Percentiles rank a stretch among this genome's conserved stretches.
phyloP scores from a whole-genome alignment of 2,329 filamentous ascomycete genomes.

The Beauveria sp. region DNA sequence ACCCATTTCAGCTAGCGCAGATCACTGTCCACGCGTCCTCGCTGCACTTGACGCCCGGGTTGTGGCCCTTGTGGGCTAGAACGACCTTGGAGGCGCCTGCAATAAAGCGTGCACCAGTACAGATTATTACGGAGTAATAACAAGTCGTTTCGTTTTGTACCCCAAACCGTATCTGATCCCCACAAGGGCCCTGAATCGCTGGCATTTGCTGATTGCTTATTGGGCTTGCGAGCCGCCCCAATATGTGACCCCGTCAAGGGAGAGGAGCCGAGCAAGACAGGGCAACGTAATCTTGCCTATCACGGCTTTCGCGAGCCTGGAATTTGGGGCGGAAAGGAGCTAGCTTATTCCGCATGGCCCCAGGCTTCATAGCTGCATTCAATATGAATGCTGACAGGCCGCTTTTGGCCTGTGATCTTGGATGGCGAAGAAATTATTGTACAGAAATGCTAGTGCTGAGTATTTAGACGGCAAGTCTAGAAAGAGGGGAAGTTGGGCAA shows the following conservation, averaged over 20 bases:
- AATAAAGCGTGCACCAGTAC: neutral
- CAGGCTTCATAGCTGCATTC: too few relatives aligned
- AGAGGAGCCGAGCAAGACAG: neutral
- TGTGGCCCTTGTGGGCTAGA: neutral
- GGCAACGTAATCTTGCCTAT: neutral
- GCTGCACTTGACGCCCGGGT: neutral
- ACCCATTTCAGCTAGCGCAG: conserved; percentile 2
- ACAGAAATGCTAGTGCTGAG: neutral
- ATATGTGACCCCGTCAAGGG: neutral
- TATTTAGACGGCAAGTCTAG: neutral
- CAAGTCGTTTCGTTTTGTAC: neutral
- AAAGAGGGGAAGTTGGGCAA: neutral
- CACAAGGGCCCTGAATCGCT: neutral
- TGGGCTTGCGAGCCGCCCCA: neutral
- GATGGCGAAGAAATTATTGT: neutral
- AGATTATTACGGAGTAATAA: neutral
- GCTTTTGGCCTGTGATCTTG: neutral
- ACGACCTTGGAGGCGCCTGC: neutral
- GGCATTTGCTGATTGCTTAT: neutral
- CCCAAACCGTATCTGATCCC: neutral
- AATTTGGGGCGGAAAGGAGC: neutral
- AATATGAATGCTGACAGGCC: neutral
- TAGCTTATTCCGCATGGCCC: neutral
- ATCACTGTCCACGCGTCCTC: conserved; percentile 9
- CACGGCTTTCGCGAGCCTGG: neutral